A percentile compares a stretch with the other conserved stretches of the same genome.
Conservation (phyloP, 202 grass and related monocot genomes). For the Cymbopogon flexuosus region DNA sequence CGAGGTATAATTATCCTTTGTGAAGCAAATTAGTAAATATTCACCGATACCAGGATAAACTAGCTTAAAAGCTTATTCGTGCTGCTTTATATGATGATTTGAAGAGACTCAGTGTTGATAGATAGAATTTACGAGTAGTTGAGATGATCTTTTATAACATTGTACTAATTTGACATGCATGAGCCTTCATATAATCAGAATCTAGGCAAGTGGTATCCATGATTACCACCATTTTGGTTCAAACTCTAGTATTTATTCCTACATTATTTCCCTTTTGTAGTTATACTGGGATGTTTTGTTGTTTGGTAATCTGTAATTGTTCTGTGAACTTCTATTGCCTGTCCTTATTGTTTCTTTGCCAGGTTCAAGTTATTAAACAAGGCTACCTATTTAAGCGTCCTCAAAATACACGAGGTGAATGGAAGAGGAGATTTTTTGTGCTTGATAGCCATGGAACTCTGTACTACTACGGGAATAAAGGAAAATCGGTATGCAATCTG, state of each 20-base stretch:
- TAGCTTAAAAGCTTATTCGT: constrained; percentile 9
- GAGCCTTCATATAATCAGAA: constrained; percentile 1
- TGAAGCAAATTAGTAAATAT: constrained; percentile 23
- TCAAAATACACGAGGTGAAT: constrained; percentile 74
- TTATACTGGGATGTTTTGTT: constrained; percentile 8
- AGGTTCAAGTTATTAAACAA: constrained; percentile 99
- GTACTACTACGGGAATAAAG: constrained; percentile 85
- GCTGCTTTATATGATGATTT: constrained; percentile 9
- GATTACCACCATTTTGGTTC: neutral
- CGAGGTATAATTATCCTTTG: constrained; percentile 51
- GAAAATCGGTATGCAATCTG: constrained; percentile 59
- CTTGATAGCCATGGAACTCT: constrained; percentile 85
- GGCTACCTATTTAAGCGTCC: constrained; percentile 88
- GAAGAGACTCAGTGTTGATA: neutral
- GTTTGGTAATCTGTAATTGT: neutral
- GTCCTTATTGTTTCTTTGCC: constrained; percentile 28
- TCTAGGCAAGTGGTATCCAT: neutral
- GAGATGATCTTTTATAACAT: neutral
- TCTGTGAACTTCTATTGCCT: constrained; percentile 2
- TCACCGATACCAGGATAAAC: neutral
- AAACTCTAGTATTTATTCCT: constrained; percentile 25
- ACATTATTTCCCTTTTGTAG: constrained; percentile 7
- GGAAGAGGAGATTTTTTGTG: constrained; percentile 93
- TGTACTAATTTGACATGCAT: constrained; percentile 12
- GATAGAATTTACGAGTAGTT: constrained; percentile 10